A percentile compares a stretch with the other conserved stretches of the same genome.
Evolutionary conservation across 140 eudicot genomes (phyloP).

Genomic region (Anethum foeniculum): DNA sequence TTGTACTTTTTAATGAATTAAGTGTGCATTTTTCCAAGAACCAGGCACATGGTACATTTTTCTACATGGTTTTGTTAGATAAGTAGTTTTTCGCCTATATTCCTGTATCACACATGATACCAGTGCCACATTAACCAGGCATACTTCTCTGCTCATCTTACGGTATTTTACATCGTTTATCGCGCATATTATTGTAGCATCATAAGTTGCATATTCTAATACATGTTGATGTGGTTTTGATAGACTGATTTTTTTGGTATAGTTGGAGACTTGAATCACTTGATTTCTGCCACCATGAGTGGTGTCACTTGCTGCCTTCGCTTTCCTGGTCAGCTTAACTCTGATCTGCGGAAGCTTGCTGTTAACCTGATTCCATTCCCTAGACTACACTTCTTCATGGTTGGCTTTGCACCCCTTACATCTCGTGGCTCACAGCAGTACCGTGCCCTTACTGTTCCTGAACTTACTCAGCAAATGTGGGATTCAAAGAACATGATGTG

Average conservation of each 20-base stretch:
- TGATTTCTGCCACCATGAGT: constrained; percentile 20
- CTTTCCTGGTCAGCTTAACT: constrained; percentile 19
- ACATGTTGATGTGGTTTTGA: not conserved
- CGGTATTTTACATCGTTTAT: too few relatives aligned
- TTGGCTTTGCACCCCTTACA: constrained; percentile 19
- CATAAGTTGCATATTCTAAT: not conserved
- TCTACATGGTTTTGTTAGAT: too few relatives aligned
- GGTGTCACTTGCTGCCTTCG: constrained; percentile 22
- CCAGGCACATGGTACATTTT: too few relatives aligned
- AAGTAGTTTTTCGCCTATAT: too few relatives aligned
- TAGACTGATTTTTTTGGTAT: not conserved
- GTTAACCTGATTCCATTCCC: constrained; percentile 20
- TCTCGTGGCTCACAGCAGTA: constrained; percentile 20
- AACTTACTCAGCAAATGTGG: constrained; percentile 20
- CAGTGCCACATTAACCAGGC: too few relatives aligned
- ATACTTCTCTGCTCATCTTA: too few relatives aligned
- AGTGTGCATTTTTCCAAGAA: too few relatives aligned
- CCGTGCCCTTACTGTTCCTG: constrained; percentile 18
- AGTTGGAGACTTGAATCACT: constrained; percentile 23
- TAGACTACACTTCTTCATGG: constrained; percentile 19
- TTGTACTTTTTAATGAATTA: too few relatives aligned
- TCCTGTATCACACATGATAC: too few relatives aligned
- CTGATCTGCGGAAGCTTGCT: constrained; percentile 15
- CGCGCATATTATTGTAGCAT: too few relatives aligned
- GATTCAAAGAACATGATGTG: constrained; percentile 19